Percentiles rank a stretch among this genome's conserved stretches.
phyloP scores from a whole-genome alignment of 345 rosid species.

The Salix purpurea region DNA sequence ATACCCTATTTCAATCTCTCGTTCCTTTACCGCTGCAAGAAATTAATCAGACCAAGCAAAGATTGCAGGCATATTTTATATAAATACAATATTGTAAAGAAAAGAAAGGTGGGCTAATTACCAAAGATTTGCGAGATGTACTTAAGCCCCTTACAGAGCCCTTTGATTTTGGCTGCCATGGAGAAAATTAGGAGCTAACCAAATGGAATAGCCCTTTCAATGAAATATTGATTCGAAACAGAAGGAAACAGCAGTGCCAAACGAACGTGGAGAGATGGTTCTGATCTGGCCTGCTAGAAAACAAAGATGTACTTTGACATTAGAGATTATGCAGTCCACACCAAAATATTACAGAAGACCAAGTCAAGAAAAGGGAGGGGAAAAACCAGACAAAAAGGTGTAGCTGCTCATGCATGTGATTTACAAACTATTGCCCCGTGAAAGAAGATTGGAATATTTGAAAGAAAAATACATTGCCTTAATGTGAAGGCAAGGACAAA shows the following conservation, averaged over 20 bases:
- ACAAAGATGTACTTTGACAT: constrained; percentile 11
- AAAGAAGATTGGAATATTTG: constrained; percentile 36
- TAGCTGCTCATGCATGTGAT: constrained; percentile 31
- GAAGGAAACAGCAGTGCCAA: constrained; percentile 4
- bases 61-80: background rate
- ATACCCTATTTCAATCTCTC: constrained; percentile 81
- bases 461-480: background rate
- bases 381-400: constrained; percentile 10
- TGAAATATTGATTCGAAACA: constrained; percentile 5
- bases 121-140: constrained; percentile 83
- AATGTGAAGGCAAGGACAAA: background rate
- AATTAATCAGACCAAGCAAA: background rate
- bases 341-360: background rate
- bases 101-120: constrained; percentile 14
- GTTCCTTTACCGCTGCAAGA: constrained; percentile 59
- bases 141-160: constrained; percentile 84
- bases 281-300: constrained; percentile 26
- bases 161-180: constrained; percentile 82
- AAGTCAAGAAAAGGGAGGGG: background rate
- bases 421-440: constrained; percentile 29
- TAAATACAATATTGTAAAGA: background rate
- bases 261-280: constrained; percentile 8
- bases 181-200: constrained; percentile 15
- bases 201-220: background rate
- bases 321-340: background rate